Evolutionary conservation across 2,329 filamentous ascomycete species (phyloP).

Genomic region (Aspergillus udagawae): DNA sequence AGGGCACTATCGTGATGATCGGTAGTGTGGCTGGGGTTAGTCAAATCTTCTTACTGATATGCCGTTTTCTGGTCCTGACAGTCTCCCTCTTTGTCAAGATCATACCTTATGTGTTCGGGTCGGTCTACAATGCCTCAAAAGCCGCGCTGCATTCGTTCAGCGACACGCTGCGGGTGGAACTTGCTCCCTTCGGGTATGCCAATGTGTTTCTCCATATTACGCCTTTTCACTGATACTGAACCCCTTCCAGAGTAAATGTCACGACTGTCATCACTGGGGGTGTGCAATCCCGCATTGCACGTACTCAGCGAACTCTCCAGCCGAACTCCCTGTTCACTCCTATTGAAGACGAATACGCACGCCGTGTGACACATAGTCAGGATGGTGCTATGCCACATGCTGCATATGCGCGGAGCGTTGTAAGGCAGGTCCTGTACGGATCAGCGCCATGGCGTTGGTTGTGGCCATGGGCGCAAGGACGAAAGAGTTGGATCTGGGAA

Average conservation of each 20-base stretch:
- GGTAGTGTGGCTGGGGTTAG: constrained; percentile 41
- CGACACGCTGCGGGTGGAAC: constrained; percentile 55
- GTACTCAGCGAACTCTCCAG: constrained; percentile 47
- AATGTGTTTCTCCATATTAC: not conserved
- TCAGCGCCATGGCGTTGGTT: constrained; percentile 46
- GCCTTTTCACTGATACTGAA: not conserved
- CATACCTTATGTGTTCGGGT: constrained; percentile 43
- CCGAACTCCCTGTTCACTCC: constrained; percentile 50
- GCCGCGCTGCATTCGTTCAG: constrained; percentile 57
- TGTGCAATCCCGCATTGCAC: constrained; percentile 56
- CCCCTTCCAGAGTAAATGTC: constrained; percentile 43
- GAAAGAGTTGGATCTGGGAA: constrained; percentile 44
- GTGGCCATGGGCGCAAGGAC: constrained; percentile 44
- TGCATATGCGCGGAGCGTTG: constrained; percentile 53
- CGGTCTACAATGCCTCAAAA: constrained; percentile 56
- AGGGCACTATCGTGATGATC: constrained; percentile 45
- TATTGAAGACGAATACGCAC: constrained; percentile 49
- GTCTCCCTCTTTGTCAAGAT: constrained; percentile 21
- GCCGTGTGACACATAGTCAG: constrained; percentile 52
- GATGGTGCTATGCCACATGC: constrained; percentile 50
- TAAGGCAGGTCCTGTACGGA: constrained; percentile 49
- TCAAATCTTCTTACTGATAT: not conserved
- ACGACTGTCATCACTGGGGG: constrained; percentile 57
- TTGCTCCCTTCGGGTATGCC: constrained; percentile 46
- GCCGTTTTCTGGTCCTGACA: not conserved